Evolutionary conservation across 2,329 filamentous ascomycete species (phyloP), one percentile per base, ranked within the genome.

Genomic region (Monilinia polystroma): DNA sequence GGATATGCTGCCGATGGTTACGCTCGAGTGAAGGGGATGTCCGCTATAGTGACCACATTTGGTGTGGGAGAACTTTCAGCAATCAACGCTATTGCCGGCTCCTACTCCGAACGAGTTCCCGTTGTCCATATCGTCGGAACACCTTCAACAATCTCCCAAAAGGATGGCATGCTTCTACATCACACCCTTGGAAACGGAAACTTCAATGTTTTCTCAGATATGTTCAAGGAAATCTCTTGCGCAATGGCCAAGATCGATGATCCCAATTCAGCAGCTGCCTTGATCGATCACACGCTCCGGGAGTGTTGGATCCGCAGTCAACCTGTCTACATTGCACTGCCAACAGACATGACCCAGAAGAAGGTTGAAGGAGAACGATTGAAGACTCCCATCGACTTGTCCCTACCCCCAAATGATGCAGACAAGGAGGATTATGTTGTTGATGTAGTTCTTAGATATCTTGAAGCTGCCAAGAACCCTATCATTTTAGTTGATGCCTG

Each of bases 381-480:
- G 16, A 83, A 88, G n/a, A 88, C 81, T 0, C 87, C 87, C 0
- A 86, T 97, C 68, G 85, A 93, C 74, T 79, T 94, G 1, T 77
- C 80, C 1, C 84, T 87, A 66, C 85, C 87, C 1, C 69, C 76
- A 23, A 95, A 94, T 73, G 85, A 93, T 32, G 74, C 80, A 0
- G 90, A 89, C 69, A 87, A 85, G 68, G 92, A 96, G 77, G 84
- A 92, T 69, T 93, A 93, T 68, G 90, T 94, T n/a, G 90, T 96
- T 12, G 86, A 91, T 49, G 87, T 92, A 20, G 84, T 96, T 14
- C 80, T 93, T 67, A 88, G 88, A 76, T 89, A 88, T 73, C 84
- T 96, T 38, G 84, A 89, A 63, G 84, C 82, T 0, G 91, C 92
- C 14, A 87, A 90, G 77, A 87, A 86, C 66, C 92, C 93, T 3